Base-by-base conservation (phyloP, 2,329 filamentous ascomycete species). In the Madurella fahalii region DNA sequence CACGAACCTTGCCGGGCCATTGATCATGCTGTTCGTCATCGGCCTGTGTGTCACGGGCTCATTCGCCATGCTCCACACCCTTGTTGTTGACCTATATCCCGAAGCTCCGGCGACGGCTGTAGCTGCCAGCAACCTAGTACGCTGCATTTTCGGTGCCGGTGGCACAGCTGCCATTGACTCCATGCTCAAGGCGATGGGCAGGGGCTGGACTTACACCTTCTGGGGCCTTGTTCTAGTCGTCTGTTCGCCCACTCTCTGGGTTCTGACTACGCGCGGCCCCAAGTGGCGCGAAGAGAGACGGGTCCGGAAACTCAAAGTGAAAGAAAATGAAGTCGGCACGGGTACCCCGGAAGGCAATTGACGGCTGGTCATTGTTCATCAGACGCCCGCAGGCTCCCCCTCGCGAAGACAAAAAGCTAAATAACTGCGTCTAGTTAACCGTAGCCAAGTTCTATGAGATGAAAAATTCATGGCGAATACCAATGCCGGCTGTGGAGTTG, bases 31-130 rank as follows among this genome's bases (percentile, higher is more conserved):
- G 2, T 84, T 85, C 61, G 64, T 84, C 42, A 75, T 84, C 39
- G 82, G 82, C 8, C 66, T 82, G 54, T 76, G 75, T 42, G 72
- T 84, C 32, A 84, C 83, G 3, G 83, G 81, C 1, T 78, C 80
- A 0, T 87, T 87, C 65, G 80, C 79, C 54, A 77, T 86, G 43
- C 73, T 86, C n/a, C 82, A 79, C 61, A 83, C 82, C 0, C 69
- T 88, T 7, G 74, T 86, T 13, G 79, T 87, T 1, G 85, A 88
- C 58, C 68, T 87, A 2, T 82, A 84, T 58, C 82, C 83, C 0
- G 70, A 79, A 20, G 77, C 79, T 1, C 82, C 83, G 0, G 82
- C 82, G 0, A 85, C 83, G 0, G 81, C 81, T 0, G 83, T 83
- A 1, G 83, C 84, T 0, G 80, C 83, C 0, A 84, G 84, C 58